Base-by-base conservation (phyloP, 2,329 filamentous ascomycete species). In the Ceratocystis papillata region DNA sequence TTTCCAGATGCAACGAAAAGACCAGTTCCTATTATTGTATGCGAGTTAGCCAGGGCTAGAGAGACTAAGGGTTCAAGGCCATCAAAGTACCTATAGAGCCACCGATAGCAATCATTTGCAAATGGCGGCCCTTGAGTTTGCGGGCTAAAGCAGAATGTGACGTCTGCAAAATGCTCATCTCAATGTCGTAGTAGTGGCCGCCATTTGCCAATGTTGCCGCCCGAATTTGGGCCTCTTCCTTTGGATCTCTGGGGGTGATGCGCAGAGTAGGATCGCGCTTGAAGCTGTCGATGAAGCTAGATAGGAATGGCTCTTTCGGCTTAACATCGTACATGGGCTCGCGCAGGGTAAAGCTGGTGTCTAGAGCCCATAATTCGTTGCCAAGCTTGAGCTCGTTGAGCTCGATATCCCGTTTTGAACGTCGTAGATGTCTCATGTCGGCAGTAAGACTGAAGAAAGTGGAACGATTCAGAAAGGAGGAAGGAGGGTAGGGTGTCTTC, bases 21-120 rank as follows among this genome's bases (percentile, higher is more conserved):
- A 69, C 92, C 91, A 28, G 88, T 92, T 67, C 87, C 87, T 87
- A 70, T 12, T 68, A 41, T 30, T 33, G 15, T 10, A 62, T 61
- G 10, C 41, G 20, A 12, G 68, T 70, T 67, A 67, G 60, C 67
- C 10, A 62, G 22, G 22, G 41, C 22, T 46, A 20, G 20, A 45
- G 37, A 20, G 2, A 15, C 33, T 48, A 5, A 22, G 37, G 5
- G 8, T 28, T 25, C n/a, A 17, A 22, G 60, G 6, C 5, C n/a
- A 48, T 45, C 25, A 15, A 69, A 75, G 50, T 77, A 84, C 88
- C 89, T 72, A 96, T 96, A 10, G 89, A 93, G 55, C 92, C 92
- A 71, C 91, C 91, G 70, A 96, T 96, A 15, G 93, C 93, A 79
- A 96, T 96, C 93, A 96, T 96, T 78, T 96, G 92, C 73, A 96